Evolutionary conservation across 306 rosid genomes (phyloP).

Genomic region (Acacia melanoxylon): DNA sequence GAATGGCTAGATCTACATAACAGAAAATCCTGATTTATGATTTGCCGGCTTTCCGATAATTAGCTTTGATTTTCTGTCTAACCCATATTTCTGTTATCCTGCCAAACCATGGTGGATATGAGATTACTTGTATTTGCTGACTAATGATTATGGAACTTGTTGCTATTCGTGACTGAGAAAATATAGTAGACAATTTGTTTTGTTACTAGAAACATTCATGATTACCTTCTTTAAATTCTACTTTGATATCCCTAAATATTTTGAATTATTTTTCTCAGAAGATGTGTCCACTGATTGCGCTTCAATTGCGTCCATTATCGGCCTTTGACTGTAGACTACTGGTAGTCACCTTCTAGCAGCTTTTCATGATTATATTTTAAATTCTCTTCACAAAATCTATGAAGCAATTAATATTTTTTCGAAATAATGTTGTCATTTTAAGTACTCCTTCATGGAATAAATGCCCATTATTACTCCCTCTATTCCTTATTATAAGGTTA

Average conservation of each 20-base stretch:
- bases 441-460: too few species aligned
- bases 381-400: too few species aligned
- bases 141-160: slow-evolving; percentile 24
- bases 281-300: neutral
- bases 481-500: too few species aligned
- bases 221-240: neutral
- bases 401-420: too few species aligned
- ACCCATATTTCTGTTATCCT: slow-evolving; percentile 23
- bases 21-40: neutral
- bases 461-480: too few species aligned
- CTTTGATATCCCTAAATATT: neutral
- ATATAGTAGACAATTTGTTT: neutral
- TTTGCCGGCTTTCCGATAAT: neutral
- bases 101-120: slow-evolving; percentile 28
- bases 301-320: neutral
- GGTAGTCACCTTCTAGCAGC: neutral
- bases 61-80: slow-evolving; percentile 40
- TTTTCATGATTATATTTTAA: too few species aligned
- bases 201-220: neutral
- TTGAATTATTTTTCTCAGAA: too few species aligned
- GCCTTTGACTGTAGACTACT: neutral
- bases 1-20: neutral
- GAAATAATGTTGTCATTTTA: too few species aligned
- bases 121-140: slow-evolving; percentile 32
- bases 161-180: slow-evolving; percentile 22